These are phyloP conservation scores for Rhizopus microsporus DNA, from an alignment of 371 early-diverging fungal species.

Conservation along the genomic window DNA sequence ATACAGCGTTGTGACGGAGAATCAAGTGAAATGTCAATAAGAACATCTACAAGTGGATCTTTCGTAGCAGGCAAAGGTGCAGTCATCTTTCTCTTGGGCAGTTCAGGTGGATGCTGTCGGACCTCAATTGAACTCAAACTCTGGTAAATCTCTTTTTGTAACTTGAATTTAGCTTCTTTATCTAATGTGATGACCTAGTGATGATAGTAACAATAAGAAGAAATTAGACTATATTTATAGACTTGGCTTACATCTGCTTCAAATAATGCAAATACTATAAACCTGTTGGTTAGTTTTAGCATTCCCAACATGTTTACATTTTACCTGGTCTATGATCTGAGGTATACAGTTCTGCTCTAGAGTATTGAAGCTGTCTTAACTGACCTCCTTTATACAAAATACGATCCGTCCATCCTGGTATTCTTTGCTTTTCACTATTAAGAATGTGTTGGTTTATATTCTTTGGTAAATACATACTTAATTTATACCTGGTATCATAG, in stretches of 20 bases:
- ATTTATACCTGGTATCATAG: conserved; percentile 80
- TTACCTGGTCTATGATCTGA: conserved; percentile 82
- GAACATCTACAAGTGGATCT: conserved; percentile 29
- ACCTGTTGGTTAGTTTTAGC: too few species aligned
- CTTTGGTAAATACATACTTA: not conserved
- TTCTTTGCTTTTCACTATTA: conserved; percentile 76
- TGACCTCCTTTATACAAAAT: conserved; percentile 67
- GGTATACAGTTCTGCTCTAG: conserved; percentile 64
- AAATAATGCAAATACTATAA: conserved; percentile 45
- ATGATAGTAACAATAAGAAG: not conserved
- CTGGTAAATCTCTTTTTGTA: conserved; percentile 52
- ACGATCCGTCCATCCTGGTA: conserved; percentile 92
- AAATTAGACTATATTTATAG: not conserved
- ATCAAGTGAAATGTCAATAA: conserved; percentile 27
- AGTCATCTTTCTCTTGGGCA: conserved; percentile 24
- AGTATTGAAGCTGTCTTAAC: conserved; percentile 50
- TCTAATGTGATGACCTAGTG: conserved; percentile 41
- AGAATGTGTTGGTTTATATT: not conserved
- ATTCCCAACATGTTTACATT: too few species aligned
- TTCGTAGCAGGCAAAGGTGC: conserved; percentile 10
- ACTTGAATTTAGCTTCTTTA: conserved; percentile 37
- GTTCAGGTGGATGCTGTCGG: conserved; percentile 16
- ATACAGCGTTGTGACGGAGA: conserved; percentile 7
- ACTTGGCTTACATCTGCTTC: conserved; percentile 38
- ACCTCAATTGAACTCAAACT: conserved; percentile 38